Evolutionary conservation across 805 yeast genomes (phyloP), one percentile per base, ranked within the genome.

Genomic region (Komagataella pseudopastoris): DNA sequence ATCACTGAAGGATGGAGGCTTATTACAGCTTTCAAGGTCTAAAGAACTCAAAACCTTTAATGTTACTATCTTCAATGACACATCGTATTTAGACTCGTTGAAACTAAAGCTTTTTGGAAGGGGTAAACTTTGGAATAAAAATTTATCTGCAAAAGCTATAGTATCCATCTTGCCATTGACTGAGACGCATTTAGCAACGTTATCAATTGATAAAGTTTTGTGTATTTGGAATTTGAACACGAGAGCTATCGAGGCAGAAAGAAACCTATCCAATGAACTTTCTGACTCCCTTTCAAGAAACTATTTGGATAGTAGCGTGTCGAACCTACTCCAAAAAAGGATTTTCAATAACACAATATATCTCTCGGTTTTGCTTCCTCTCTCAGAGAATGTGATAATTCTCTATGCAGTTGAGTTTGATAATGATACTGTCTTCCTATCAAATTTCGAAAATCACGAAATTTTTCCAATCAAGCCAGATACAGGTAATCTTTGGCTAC

Each of bases 1-100:
- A 0, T 71, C 88, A 4, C 69, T 89, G 49, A 72, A 74, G 47
- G 95, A 90, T 65, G 96, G 97, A 23, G 88, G 90, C 1, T 62
- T 89, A 46, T 65, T 88, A 49, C 81, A 80, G 47, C 68, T 85
- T 52, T 57, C 59, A 43, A 68, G 80, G 56, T 46, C 49, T 1
- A 8, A 44, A 45, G 17, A 53, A 53, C n/a, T 55, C 51, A 22
- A 56, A 51, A 6, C 55, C 58, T 17, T 58, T 56, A 22, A 49
- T 52, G 60, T 62, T 3, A 50, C 57, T 1, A 63, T 68, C 24
- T 85, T 84, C 62, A 75, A 72, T 53, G 89, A 83, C 67, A 57
- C 72, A 58, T 64, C 79, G 10, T 78, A 71, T 56, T 59, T 64
- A 58, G 58, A 59, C 59, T 51, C 60, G 66, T 48, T 66, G 63